Evolutionary conservation across 2,329 filamentous ascomycete species (phyloP).

Genomic region (Colletotrichum sojae): DNA sequence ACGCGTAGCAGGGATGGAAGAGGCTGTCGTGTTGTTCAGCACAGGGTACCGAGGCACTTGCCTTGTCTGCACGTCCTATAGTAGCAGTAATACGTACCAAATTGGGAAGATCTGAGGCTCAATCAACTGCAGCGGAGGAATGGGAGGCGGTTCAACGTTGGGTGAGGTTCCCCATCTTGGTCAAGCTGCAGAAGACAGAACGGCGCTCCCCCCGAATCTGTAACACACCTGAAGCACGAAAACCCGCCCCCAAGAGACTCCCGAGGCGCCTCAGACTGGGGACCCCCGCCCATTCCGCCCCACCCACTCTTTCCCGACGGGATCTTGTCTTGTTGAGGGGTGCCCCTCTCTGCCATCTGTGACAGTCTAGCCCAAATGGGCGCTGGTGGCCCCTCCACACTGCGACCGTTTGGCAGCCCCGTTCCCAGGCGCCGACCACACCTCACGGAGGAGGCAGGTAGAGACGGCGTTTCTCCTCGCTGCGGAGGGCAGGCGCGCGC

Average conservation of each 20-base stretch:
- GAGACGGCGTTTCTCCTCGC: background rate
- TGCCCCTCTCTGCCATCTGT: constrained; percentile 24
- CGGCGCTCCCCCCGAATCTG: constrained; percentile 55
- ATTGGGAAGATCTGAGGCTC: too few relatives aligned
- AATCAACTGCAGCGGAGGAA: too few relatives aligned
- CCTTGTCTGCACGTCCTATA: background rate
- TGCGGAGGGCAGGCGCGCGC: background rate
- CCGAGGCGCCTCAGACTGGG: constrained; percentile 23
- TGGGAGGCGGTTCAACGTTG: background rate
- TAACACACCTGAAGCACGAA: constrained; percentile 64
- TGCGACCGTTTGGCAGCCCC: background rate
- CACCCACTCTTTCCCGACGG: constrained; percentile 1
- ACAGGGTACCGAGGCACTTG: background rate
- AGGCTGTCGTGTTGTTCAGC: background rate
- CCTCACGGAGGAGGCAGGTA: background rate
- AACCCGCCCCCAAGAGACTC: constrained; percentile 33
- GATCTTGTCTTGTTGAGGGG: constrained; percentile 5
- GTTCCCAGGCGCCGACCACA: background rate
- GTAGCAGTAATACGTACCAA: background rate
- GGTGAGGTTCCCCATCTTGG: background rate
- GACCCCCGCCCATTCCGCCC: constrained; percentile 7
- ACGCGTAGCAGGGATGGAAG: background rate
- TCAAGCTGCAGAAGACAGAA: constrained; percentile 9
- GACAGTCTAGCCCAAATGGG: constrained; percentile 20
- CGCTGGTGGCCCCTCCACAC: constrained; percentile 2